Percentiles rank a stretch among this genome's conserved stretches.
phyloP scores from a whole-genome alignment of 495 filamentous ascomycete genomes.

The Podospora anserina region DNA sequence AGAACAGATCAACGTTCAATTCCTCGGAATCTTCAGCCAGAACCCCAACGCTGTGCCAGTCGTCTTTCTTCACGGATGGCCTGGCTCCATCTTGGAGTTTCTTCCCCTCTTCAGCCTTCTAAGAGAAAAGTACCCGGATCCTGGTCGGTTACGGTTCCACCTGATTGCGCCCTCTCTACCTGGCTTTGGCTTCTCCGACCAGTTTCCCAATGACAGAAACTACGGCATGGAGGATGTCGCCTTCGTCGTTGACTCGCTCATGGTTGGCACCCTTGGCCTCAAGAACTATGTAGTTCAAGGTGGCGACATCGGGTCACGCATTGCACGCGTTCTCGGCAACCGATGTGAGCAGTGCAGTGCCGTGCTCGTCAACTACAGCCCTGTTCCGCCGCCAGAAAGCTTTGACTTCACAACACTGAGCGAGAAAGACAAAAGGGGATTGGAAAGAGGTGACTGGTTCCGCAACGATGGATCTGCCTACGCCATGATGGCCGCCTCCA shows the following conservation, averaged over 20 bases:
- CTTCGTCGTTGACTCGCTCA: slow-evolving; percentile 52
- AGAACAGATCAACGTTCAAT: slow-evolving; percentile 49
- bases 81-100: slow-evolving; percentile 60
- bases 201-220: slow-evolving; percentile 49
- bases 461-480: slow-evolving; percentile 47
- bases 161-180: slow-evolving; percentile 63
- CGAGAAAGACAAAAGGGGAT: slow-evolving; percentile 11
- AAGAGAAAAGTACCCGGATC: slow-evolving; percentile 45
- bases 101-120: slow-evolving; percentile 42
- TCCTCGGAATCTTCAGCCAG: slow-evolving; percentile 59
- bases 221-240: slow-evolving; percentile 44
- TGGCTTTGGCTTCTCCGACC: slow-evolving; percentile 58
- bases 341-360: slow-evolving; percentile 36
- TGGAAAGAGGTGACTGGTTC: slow-evolving; percentile 21
- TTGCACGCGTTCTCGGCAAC: slow-evolving; percentile 43
- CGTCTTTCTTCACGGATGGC: slow-evolving; percentile 47
- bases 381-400: slow-evolving; percentile 6
- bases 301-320: slow-evolving; percentile 59
- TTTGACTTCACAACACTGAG: slow-evolving; percentile 13
- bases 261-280: slow-evolving; percentile 55
- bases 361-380: slow-evolving; percentile 32
- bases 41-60: slow-evolving; percentile 58
- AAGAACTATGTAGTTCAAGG: slow-evolving; percentile 60
- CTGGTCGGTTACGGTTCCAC: slow-evolving; percentile 57
- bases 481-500: slow-evolving; percentile 52